Conservation (phyloP, 371 early-diverging fungal species). For the Dinochytrium kinnereticum region DNA sequence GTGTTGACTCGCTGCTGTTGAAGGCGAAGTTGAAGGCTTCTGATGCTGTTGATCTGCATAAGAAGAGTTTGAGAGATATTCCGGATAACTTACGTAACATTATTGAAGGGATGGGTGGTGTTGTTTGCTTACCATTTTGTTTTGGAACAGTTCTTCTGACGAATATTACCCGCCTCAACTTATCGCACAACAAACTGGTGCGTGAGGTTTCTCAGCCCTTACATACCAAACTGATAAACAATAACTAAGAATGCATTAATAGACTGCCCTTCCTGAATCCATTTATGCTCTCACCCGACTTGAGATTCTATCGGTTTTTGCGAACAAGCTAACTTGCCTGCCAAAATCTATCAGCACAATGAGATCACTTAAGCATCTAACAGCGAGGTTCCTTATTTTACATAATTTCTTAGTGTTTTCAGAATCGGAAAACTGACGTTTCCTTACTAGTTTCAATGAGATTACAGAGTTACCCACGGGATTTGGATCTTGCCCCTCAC, state of each 20-base stretch:
- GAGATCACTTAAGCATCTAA: constrained; percentile 32
- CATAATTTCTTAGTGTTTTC: background rate
- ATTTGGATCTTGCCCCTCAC: constrained; percentile 45
- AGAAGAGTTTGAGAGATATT: background rate
- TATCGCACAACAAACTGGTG: constrained; percentile 40
- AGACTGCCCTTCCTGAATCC: constrained; percentile 27
- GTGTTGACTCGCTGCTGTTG: background rate
- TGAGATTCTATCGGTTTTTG: constrained; percentile 38
- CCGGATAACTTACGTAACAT: background rate
- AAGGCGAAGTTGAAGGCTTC: background rate
- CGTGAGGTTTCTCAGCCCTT: background rate
- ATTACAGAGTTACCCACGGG: constrained; percentile 47
- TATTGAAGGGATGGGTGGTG: background rate
- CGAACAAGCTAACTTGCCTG: constrained; percentile 41
- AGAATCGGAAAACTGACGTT: background rate
- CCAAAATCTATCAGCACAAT: constrained; percentile 36
- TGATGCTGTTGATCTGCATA: background rate
- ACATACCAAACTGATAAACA: background rate
- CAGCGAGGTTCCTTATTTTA: constrained; percentile 28
- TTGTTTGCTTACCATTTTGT: no score
- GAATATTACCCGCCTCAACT: constrained; percentile 33
- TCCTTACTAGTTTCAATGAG: constrained; percentile 38
- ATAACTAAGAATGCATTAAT: background rate
- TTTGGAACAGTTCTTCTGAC: constrained; percentile 4
- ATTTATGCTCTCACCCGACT: constrained; percentile 31